Base-by-base conservation (phyloP, 495 filamentous ascomycete species). In the Podospora comata region DNA sequence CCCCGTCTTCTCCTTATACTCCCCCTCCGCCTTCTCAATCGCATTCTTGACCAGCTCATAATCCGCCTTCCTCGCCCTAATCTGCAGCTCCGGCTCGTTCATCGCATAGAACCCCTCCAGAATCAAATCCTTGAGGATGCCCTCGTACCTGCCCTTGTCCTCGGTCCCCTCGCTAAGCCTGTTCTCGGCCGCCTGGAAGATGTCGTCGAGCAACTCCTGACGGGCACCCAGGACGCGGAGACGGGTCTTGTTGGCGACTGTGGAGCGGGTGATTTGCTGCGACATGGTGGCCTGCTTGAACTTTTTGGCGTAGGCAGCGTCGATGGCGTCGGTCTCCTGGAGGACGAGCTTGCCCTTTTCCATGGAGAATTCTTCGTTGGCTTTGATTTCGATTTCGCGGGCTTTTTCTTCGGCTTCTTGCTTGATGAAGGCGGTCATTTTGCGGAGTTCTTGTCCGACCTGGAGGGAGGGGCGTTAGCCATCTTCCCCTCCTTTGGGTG, bases 341-440 rank as follows among this genome's bases (percentile, higher is more conserved):
- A 91, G 94, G 68, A 98, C 94, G 54, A 99, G 92, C 85, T 97
- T 97, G 63, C 93, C 93, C 82, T 98, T 98, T 78, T 98, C 96
- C 76, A 97, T 97, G 71, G 91, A 89, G 79, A 97, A 97, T 79
- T 99, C 96, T 79, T 97, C 93, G 81, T 98, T 92, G 79, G 96
- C 96, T 81, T 98, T 98, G 81, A 97, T 88, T 71, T 92, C 85
- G 82, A 99, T 98, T 79, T 99, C 96, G 75, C 88, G 88, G 72
- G 94, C 93, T 83, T 99, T 99, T 78, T 99, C 96, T 53, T 89
- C 83, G 27, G 96, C 96, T 86, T 99, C 96, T 83, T 97, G 94
- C 78, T 90, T 91, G 88, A 99, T 99, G 91, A 99, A 99, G 78
- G 94, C 92, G 59, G 96, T 98, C 96, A 99, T 99, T 86, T 99